Evolutionary conservation across 1,284 basidiomycete genomes (phyloP), one percentile per base, ranked within the genome.

Genomic region (Volvariella volvacea): DNA sequence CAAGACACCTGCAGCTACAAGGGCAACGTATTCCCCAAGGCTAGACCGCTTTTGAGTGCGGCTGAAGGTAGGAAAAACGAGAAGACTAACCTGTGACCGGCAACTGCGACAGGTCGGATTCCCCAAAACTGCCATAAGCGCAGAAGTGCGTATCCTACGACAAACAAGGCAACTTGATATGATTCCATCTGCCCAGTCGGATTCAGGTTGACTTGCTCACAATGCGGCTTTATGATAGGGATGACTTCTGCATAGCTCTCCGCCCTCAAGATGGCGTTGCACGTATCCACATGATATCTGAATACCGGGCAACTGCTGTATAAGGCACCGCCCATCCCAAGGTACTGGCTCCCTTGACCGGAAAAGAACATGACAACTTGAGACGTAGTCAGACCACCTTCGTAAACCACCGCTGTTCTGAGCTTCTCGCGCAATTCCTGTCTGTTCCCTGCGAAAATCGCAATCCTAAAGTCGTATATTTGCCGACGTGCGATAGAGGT

Each of bases 21-120:
- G 66, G 3, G 82, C 82, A 2, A 76, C 77, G 47, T 84, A 87
- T 62, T 87, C 84, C 37, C 84, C 84, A 25, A 85, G 68, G 55
- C 81, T 84, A 49, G 34, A 42, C 25, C 48, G 15, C 43, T 2
- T 25, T 22, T 17, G 40, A 15, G 45, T 32, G 19, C 25, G 44
- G 50, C 36, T n/a, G 21, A 12, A 43, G 25, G 38, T 39, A 30
- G 20, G 47, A 7, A 12, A 28, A 41, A 39, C 40, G 38, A 32
- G 33, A 25, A 51, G 39, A 56, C 68, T 47, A 44, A 83, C 83
- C 83, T 85, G 51, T 85, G 82, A 3, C 83, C 82, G 19, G 78
- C 67, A 16, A 83, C 75, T 0, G 70, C 76, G 14, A 60, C 53
- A 2, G 83, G 82, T 17, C 52, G 50, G 3, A 86, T 41, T 1